Evolutionary conservation across 2,329 filamentous ascomycete species (phyloP).

Genomic region (Ophiosphaerella korrae): DNA sequence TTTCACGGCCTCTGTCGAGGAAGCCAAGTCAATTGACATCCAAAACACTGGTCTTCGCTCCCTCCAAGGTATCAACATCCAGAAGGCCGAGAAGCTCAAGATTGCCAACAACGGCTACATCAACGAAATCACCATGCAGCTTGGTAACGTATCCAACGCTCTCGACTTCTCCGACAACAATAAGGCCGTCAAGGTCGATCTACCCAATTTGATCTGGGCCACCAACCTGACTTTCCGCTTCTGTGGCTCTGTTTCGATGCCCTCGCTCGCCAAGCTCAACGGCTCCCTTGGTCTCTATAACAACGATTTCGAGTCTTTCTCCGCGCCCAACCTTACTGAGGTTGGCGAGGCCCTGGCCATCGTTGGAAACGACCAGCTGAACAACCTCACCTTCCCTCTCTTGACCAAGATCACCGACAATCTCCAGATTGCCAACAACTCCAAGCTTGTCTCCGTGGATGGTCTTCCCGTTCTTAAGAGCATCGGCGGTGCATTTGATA

Average conservation of each 20-base stretch:
- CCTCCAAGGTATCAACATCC: conserved; percentile 80
- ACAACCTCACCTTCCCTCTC: conserved; percentile 76
- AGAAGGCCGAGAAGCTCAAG: conserved; percentile 72
- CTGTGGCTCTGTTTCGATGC: conserved; percentile 73
- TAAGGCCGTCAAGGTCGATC: conserved; percentile 68
- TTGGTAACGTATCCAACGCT: conserved; percentile 73
- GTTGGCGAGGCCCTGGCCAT: conserved; percentile 65
- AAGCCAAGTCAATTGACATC: conserved; percentile 73
- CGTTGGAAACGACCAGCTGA: conserved; percentile 60
- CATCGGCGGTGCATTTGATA: conserved; percentile 79
- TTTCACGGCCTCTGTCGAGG: conserved; percentile 68
- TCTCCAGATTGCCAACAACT: conserved; percentile 90
- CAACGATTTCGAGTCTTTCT: conserved; percentile 70
- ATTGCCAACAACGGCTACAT: conserved; percentile 87
- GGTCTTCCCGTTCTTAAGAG: conserved; percentile 71
- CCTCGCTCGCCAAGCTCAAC: conserved; percentile 73
- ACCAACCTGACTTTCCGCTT: conserved; percentile 84
- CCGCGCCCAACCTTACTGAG: conserved; percentile 71
- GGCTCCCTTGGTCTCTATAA: conserved; percentile 83
- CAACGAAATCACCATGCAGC: conserved; percentile 73
- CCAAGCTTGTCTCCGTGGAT: conserved; percentile 66
- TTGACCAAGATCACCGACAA: conserved; percentile 76
- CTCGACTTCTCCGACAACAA: conserved; percentile 84
- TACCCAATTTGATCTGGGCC: conserved; percentile 79
- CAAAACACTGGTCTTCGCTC: conserved; percentile 82